A percentile compares a stretch with the other conserved stretches of the same genome.
phyloP scores from a whole-genome alignment of 805 yeast species.

The Blastobotrys americana region DNA sequence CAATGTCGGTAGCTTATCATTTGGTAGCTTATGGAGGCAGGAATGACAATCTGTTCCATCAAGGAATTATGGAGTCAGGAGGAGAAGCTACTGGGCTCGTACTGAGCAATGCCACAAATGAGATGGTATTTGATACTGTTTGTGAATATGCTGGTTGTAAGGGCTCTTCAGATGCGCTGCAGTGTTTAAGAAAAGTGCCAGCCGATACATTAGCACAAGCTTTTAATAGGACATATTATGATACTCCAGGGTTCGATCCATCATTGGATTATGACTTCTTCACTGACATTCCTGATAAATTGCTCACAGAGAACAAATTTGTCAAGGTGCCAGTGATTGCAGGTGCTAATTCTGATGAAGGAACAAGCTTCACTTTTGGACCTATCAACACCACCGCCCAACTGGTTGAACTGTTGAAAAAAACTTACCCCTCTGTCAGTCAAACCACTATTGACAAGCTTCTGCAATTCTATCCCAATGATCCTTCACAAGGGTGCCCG shows the following conservation, averaged over 20 bases:
- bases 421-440: not conserved
- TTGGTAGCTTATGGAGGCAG: slow-evolving; percentile 11
- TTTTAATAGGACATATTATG: slow-evolving; percentile 1
- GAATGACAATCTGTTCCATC: not conserved
- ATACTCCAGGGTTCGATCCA: not conserved
- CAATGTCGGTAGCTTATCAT: slow-evolving; percentile 13
- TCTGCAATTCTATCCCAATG: slow-evolving; percentile 13
- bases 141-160: slow-evolving; percentile 10
- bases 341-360: not conserved
- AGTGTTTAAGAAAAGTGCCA: slow-evolving; percentile 9
- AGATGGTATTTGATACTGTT: slow-evolving; percentile 8
- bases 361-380: not conserved
- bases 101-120: not conserved
- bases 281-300: slow-evolving; percentile 4
- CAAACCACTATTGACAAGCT: not conserved
- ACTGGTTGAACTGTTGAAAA: slow-evolving; percentile 4
- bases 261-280: slow-evolving; percentile 8
- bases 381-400: slow-evolving; percentile 8
- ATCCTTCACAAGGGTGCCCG: slow-evolving; percentile 15
- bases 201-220: slow-evolving; percentile 9
- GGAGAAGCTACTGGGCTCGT: not conserved
- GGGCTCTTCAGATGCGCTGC: slow-evolving; percentile 2
- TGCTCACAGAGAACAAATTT: slow-evolving; percentile 7
- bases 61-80: not conserved
- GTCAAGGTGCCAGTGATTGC: not conserved